Base-by-base conservation (phyloP, 2,329 filamentous ascomycete species). In the Cercospora sojina region DNA sequence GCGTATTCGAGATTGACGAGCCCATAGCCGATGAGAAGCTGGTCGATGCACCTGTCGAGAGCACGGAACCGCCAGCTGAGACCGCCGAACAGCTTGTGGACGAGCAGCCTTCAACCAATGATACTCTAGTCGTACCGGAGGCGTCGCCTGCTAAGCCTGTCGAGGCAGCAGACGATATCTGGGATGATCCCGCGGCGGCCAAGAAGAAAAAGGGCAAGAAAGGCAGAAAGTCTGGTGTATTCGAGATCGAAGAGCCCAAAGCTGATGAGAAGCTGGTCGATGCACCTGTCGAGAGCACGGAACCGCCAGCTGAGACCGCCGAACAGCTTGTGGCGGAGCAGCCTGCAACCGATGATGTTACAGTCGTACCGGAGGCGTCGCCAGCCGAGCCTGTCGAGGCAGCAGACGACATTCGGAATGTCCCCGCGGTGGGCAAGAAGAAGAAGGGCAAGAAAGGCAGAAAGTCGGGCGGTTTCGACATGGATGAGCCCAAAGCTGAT, bases 201-300 rank as follows among this genome's bases (percentile, higher is more conserved):
- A 71, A 73, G 27, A 77, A 75, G 72, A 78, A 77, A 65, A 63
- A 63, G 51, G 68, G 73, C 35, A 83, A 81, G 20, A 51, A 47
- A 20, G 7, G 41, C n/a, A 18, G 18, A 47, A 47, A 27, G 20
- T 23, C 47, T 5, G 47, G 5, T 23, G 5, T 16, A 16, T 23
- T 25, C 23, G 47, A 23, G 9, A 49, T 51, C 13, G 47, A 25
- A 13, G 47, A 51, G 47, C 43, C 43, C 10, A 49, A 49, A 49
- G 43, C 43, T 12, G 43, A 49, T 23, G 43, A 49, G 43, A 49
- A 49, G 18, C 18, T 13, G 12, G 43, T 25, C 23, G 43, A 49
- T 23, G 43, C 43, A 5, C 18, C 43, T 23, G 43, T 23, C 18
- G 43, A 13, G 10, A 49, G 12, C 43, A 49, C 10, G 10, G 43